A percentile compares a stretch with the other conserved stretches of the same genome.
Conservation (phyloP, 2,329 filamentous ascomycete species). For the Fusarium sp. region DNA sequence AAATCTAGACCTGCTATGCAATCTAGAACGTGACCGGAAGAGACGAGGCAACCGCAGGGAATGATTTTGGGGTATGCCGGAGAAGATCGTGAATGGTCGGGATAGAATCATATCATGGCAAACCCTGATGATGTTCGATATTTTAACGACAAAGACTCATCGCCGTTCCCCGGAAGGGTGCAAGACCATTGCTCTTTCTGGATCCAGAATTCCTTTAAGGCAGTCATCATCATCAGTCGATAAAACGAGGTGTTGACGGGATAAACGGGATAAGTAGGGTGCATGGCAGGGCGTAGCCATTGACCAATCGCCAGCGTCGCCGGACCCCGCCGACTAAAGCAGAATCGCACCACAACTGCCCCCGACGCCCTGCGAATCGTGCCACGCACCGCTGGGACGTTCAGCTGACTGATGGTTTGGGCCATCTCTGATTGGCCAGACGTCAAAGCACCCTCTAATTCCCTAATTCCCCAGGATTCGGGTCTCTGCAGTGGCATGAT, state of each 20-base stretch:
- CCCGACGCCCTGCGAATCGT: constrained; percentile 42
- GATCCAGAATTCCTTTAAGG: constrained; percentile 22
- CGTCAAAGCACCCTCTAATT: constrained; percentile 15
- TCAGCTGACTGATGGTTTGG: constrained; percentile 41
- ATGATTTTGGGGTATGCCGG: constrained; percentile 28
- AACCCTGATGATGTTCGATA: constrained; percentile 3
- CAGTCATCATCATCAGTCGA: constrained; percentile 40
- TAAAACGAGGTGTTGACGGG: constrained; percentile 41
- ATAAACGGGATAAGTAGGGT: constrained; percentile 49
- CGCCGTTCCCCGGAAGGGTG: constrained; percentile 27
- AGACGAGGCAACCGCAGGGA: constrained; percentile 13
- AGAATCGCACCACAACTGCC: constrained; percentile 47
- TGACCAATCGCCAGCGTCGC: constrained; percentile 43
- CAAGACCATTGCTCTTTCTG: constrained; percentile 24
- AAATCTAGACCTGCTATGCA: constrained; percentile 30
- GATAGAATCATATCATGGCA: constrained; percentile 39
- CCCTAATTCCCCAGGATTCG: constrained; percentile 35
- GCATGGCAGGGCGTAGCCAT: constrained; percentile 17
- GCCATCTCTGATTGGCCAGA: constrained; percentile 31
- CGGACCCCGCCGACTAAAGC: constrained; percentile 47
- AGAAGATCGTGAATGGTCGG: constrained; percentile 37
- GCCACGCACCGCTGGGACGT: constrained; percentile 40
- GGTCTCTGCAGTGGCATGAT: constrained; percentile 46
- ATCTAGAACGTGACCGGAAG: constrained; percentile 31
- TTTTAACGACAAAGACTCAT: constrained; percentile 19